A percentile compares a stretch with the other conserved stretches of the same genome.
Conservation (phyloP, 495 filamentous ascomycete genomes). For the Ramalina intermedia region DNA sequence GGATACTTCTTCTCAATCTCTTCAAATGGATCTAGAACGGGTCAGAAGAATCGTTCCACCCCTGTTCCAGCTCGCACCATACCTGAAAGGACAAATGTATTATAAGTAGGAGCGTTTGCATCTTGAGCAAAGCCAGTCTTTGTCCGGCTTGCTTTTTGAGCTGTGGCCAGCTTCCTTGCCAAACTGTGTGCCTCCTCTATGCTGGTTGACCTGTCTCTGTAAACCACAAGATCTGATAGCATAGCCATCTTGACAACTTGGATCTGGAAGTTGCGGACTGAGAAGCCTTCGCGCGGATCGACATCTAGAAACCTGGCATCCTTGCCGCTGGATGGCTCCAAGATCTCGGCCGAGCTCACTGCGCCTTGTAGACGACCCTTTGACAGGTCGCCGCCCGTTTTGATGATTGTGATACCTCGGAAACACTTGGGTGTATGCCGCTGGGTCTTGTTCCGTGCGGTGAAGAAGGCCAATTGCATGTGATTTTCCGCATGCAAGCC, state of each 20-base stretch:
- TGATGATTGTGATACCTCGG: constrained; percentile 73
- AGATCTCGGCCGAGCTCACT: constrained; percentile 62
- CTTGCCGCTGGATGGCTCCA: constrained; percentile 25
- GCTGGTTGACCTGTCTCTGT: constrained; percentile 51
- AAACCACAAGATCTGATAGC: constrained; percentile 83
- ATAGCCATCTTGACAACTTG: constrained; percentile 81
- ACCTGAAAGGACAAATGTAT: constrained; percentile 70
- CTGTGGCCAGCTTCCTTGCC: constrained; percentile 56
- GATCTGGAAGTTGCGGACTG: constrained; percentile 88
- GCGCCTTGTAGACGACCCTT: constrained; percentile 74
- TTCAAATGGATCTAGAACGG: constrained; percentile 41
- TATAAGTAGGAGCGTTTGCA: constrained; percentile 49
- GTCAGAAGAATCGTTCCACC: not conserved
- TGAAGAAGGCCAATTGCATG: constrained; percentile 80
- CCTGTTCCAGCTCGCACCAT: constrained; percentile 12
- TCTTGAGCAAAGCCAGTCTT: constrained; percentile 38
- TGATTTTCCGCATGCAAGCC: constrained; percentile 83
- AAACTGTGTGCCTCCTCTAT: constrained; percentile 44
- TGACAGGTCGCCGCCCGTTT: constrained; percentile 67
- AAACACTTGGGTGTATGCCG: constrained; percentile 66
- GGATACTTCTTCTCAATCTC: constrained; percentile 60
- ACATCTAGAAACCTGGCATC: constrained; percentile 33
- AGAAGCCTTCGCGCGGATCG: constrained; percentile 77
- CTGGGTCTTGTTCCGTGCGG: constrained; percentile 53
- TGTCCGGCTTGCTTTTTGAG: constrained; percentile 59